phyloP scores from a whole-genome alignment of 768 basidiomycete genomes.

The Pleurotus sapidus region DNA sequence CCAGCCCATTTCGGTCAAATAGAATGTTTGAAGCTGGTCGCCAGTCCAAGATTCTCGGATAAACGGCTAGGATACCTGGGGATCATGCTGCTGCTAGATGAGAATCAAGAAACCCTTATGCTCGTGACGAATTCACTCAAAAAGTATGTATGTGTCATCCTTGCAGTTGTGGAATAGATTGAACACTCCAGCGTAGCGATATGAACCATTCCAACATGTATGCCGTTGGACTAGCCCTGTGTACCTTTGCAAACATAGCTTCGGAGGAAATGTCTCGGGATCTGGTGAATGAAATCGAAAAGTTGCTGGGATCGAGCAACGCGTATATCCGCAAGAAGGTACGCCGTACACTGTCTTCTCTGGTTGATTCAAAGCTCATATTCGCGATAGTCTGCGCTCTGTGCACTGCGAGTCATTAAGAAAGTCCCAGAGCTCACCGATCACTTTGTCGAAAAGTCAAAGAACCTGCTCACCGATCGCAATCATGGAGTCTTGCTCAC shows the following conservation, averaged over 20 bases:
- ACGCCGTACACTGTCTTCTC: conserved; percentile 12
- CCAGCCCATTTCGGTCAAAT: conserved; percentile 99
- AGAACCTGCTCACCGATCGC: conserved; percentile 88
- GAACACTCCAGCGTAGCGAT: conserved; percentile 55
- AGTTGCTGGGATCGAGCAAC: conserved; percentile 94
- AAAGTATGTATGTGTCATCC: conserved; percentile 57
- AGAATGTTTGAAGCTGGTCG: conserved; percentile 92
- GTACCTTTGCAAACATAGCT: conserved; percentile 98
- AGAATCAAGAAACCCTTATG: conserved; percentile 96
- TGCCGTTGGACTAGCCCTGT: conserved; percentile 93
- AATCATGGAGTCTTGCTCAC: conserved; percentile 96
- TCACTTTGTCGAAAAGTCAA: conserved; percentile 87
- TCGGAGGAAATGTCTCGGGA: conserved; percentile 99
- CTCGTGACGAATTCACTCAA: conserved; percentile 98
- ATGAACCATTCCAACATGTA: conserved; percentile 99
- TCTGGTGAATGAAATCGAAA: conserved; percentile 96
- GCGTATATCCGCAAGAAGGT: conserved; percentile 99
- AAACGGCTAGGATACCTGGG: conserved; percentile 96
- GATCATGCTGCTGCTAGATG: conserved; percentile 96
- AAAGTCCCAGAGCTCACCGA: conserved; percentile 95
- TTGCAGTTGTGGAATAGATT: not conserved
- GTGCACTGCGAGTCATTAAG: conserved; percentile 90
- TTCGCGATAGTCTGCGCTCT: conserved; percentile 77
- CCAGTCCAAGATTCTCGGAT: conserved; percentile 93
- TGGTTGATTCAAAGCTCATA: conserved; percentile 6